A percentile compares a stretch with the other conserved stretches of the same genome.
These are phyloP conservation scores for Cinnamomum micranthum DNA, from an alignment of 164 flowering plant species.

Conservation along the genomic window DNA sequence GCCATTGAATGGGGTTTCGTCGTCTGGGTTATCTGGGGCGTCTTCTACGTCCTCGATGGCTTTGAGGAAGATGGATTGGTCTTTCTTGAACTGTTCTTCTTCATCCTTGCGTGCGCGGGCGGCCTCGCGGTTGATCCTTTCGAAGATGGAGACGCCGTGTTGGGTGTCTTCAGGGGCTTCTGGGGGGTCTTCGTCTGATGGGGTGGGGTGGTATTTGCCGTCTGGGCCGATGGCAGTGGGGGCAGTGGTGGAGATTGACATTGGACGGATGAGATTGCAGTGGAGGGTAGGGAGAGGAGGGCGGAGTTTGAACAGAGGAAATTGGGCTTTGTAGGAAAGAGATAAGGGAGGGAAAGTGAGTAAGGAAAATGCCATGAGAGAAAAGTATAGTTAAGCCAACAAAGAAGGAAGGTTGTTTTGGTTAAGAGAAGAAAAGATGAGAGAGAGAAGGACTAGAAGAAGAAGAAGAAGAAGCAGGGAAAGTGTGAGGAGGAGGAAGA, in stretches of 20 bases:
- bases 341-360: slow-evolving; percentile 6
- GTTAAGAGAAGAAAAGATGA: background rate
- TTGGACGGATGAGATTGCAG: slow-evolving; percentile 4
- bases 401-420: background rate
- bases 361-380: slow-evolving; percentile 1
- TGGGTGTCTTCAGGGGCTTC: slow-evolving; percentile 81
- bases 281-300: slow-evolving; percentile 5
- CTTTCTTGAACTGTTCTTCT: slow-evolving; percentile 67
- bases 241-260: background rate
- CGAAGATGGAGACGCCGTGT: slow-evolving; percentile 75
- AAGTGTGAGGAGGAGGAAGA: too few species aligned
- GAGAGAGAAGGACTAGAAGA: too few species aligned
- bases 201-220: slow-evolving; percentile 61
- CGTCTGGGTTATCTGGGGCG: slow-evolving; percentile 39
- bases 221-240: slow-evolving; percentile 47
- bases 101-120: slow-evolving; percentile 59
- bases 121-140: slow-evolving; percentile 74
- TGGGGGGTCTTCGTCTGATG: slow-evolving; percentile 85
- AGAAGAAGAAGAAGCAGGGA: background rate
- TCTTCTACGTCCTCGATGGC: slow-evolving; percentile 70
- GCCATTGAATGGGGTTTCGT: slow-evolving; percentile 1
- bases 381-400: background rate
- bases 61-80: slow-evolving; percentile 59
- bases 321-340: slow-evolving; percentile 6
- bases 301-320: slow-evolving; percentile 16